phyloP scores from a whole-genome alignment of 805 yeast genomes.

The Zygoascus biomembranicola region DNA sequence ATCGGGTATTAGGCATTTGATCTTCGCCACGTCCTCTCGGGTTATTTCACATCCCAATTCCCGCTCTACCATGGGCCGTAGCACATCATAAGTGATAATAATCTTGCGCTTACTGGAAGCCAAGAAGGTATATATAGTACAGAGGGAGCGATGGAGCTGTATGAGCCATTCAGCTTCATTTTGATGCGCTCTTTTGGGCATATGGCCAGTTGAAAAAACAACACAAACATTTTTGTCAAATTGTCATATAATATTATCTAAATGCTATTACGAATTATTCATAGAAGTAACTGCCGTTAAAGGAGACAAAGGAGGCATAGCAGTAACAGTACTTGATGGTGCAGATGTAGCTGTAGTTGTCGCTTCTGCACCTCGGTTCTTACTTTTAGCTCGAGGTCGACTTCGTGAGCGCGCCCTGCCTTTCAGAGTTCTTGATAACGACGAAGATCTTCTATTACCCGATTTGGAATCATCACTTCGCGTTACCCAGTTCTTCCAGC shows the following conservation, averaged over 20 bases:
- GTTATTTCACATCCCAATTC: slow-evolving; percentile 30
- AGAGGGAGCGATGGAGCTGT: slow-evolving; percentile 11
- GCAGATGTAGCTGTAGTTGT: background rate
- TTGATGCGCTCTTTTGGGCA: background rate
- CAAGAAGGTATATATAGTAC: slow-evolving; percentile 53
- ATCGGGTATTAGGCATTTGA: slow-evolving; percentile 54
- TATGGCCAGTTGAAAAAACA: background rate
- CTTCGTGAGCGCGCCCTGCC: background rate
- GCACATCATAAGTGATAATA: slow-evolving; percentile 45
- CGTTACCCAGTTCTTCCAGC: slow-evolving; percentile 51
- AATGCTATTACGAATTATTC: background rate
- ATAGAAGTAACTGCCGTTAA: background rate
- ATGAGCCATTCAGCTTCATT: slow-evolving; percentile 3
- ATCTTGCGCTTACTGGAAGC: slow-evolving; percentile 49
- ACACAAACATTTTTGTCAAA: background rate
- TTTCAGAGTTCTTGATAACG: background rate
- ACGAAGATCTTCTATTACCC: background rate
- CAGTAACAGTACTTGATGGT: background rate
- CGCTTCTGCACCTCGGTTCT: background rate
- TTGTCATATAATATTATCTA: background rate
- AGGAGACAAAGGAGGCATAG: background rate
- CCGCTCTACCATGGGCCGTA: slow-evolving; percentile 45
- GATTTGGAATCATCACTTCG: slow-evolving; percentile 6
- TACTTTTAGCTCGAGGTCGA: background rate
- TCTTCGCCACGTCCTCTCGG: slow-evolving; percentile 52